Evolutionary conservation across 768 basidiomycete genomes (phyloP).

Genomic region (Trametes meyenii): DNA sequence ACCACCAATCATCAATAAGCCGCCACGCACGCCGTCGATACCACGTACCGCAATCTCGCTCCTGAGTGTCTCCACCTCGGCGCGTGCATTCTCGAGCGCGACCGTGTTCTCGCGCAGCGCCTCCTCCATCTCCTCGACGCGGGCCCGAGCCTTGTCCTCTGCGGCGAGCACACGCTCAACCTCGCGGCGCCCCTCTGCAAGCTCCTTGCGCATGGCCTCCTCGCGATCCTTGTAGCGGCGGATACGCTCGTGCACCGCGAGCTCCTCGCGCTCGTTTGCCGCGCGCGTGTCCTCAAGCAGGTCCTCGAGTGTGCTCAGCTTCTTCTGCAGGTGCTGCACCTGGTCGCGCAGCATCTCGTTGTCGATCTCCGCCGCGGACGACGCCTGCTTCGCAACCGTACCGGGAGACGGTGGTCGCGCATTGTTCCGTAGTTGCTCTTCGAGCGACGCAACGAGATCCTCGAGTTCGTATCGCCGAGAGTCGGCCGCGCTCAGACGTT

Average conservation of each 20-base stretch:
- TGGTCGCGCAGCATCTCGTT: conserved; percentile 92
- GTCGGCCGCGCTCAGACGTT: conserved; percentile 73
- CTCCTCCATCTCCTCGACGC: conserved; percentile 86
- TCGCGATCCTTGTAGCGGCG: conserved; percentile 74
- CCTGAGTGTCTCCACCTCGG: conserved; percentile 83
- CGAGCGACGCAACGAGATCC: conserved; percentile 57
- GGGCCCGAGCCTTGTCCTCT: conserved; percentile 60
- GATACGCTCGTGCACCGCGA: conserved; percentile 60
- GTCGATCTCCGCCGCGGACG: conserved; percentile 88
- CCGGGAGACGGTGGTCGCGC: conserved; percentile 39
- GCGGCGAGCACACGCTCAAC: conserved; percentile 63
- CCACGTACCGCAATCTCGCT: conserved; percentile 72
- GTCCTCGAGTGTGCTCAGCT: conserved; percentile 78
- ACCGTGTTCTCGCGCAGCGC: conserved; percentile 85
- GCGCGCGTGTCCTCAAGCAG: conserved; percentile 76
- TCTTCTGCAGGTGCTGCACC: conserved; percentile 82
- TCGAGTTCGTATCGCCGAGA: conserved; percentile 79
- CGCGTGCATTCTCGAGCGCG: conserved; percentile 86
- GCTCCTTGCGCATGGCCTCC: conserved; percentile 69
- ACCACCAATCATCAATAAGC: conserved; percentile 28
- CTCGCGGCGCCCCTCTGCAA: conserved; percentile 65
- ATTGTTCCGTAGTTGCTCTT: conserved; percentile 48
- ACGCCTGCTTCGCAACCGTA: conserved; percentile 42
- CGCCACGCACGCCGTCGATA: not conserved
- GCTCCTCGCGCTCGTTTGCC: conserved; percentile 76